Evolutionary conservation across 352 stramenopile species (phyloP).

Genomic region (Pythium chondricola): DNA sequence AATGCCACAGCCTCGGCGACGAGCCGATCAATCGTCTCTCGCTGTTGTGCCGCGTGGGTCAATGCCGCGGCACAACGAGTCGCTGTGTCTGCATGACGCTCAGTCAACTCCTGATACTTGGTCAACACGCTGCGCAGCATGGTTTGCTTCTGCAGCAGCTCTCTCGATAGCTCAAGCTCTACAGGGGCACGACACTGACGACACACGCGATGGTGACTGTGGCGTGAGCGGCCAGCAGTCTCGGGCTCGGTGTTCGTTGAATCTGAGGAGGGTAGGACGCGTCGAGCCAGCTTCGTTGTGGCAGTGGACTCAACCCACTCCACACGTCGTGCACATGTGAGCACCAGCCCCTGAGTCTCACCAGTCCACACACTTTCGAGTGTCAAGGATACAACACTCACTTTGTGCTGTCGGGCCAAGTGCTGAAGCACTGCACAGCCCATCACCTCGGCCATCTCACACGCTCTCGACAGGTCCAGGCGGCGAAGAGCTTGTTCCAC

Average conservation of each 20-base stretch:
- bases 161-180: constrained; percentile 26
- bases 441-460: too few relatives aligned
- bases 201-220: too few relatives aligned
- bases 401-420: too few relatives aligned
- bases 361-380: constrained; percentile 1
- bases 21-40: neutral
- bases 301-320: neutral
- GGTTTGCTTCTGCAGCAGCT: constrained; percentile 25
- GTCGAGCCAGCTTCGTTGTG: neutral
- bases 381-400: neutral
- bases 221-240: too few relatives aligned
- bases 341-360: neutral
- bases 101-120: constrained; percentile 19
- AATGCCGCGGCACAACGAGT: neutral
- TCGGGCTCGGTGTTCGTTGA: neutral
- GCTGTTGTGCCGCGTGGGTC: neutral
- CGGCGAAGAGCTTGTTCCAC: too few relatives aligned
- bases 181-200: constrained; percentile 24
- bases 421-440: too few relatives aligned
- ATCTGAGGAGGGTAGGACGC: neutral
- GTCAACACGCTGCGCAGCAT: constrained; percentile 17
- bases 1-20: constrained; percentile 3
- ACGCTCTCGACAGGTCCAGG: too few relatives aligned
- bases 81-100: constrained; percentile 7
- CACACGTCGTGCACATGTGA: neutral